Evolutionary conservation across 176 grass and related monocot genomes (phyloP).

Genomic region (Triticum aestivum): IWGSC_CS_RefSeq_v2.1 NC_057810.1:632119367-632119866

Average conservation of each 20-base stretch:
- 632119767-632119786: conserved; percentile 49
- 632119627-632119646: conserved; percentile 69
- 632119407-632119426: conserved; percentile 56
- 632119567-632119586: conserved; percentile 32
- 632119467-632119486: conserved; percentile 4
- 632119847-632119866: neutral
- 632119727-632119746: conserved; percentile 74
- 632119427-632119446: conserved; percentile 59
- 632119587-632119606: neutral
- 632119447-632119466: conserved; percentile 42
- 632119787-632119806: conserved; percentile 57
- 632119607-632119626: neutral
- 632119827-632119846: conserved; percentile 13
- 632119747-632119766: conserved; percentile 63
- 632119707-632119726: conserved; percentile 76
- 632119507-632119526: conserved; percentile 65
- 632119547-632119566: conserved; percentile 72
- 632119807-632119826: neutral
- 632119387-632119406: conserved; percentile 77
- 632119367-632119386: conserved; percentile 75
- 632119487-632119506: conserved; percentile 6
- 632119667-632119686: conserved; percentile 52
- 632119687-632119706: conserved; percentile 74
- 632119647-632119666: conserved; percentile 85
- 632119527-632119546: conserved; percentile 43